Base-by-base conservation (phyloP, 2,329 filamentous ascomycete species). In the Lizonia empirigonia region DNA sequence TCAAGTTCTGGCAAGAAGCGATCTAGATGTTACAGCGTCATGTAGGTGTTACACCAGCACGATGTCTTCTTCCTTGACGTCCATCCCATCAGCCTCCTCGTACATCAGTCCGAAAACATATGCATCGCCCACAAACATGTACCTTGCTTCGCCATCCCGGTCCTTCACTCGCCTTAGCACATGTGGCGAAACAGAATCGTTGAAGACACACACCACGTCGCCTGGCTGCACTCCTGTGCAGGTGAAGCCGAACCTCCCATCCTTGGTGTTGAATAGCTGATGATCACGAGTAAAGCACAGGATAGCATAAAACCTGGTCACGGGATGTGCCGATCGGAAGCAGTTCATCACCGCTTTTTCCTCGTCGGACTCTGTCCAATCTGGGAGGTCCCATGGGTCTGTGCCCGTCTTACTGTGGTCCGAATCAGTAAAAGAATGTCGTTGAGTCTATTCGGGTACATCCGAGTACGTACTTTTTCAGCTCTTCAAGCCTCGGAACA, bases 31-130 rank as follows among this genome's bases (percentile, higher is more conserved):
- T n/a, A n/a, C n/a, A n/a, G n/a, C n/a, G n/a, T n/a, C 27, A 12
- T 23, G 12, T 10, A 27, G 3, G 18, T 10, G 2, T 37, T 22
- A 56, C 10, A 50, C 49, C n/a, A 53, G 10, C 10, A 52, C 32
- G 3, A 56, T 32, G 22, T 44, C 40, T 16, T 13, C 19, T 12
- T 30, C 44, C 20, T 50, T 36, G 15, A 53, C 27, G 12, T 36
- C 34, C 22, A 41, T 39, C 6, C 22, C 32, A 45, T 56, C 54
- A 29, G 34, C 48, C 49, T 55, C 46, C 9, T 46, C 49, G 33
- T 49, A 15, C 22, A 55, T 51, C 35, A 52, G 15, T 1, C 39
- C 30, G 40, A 47, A 26, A 6, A 55, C 39, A 48, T 55, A 50
- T 2, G 40, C 53, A 22, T 53, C 47, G 5, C 48, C 46, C 6